Evolutionary conservation across 2,329 filamentous ascomycete genomes (phyloP).

Genomic region (Xylaria sp.): DNA sequence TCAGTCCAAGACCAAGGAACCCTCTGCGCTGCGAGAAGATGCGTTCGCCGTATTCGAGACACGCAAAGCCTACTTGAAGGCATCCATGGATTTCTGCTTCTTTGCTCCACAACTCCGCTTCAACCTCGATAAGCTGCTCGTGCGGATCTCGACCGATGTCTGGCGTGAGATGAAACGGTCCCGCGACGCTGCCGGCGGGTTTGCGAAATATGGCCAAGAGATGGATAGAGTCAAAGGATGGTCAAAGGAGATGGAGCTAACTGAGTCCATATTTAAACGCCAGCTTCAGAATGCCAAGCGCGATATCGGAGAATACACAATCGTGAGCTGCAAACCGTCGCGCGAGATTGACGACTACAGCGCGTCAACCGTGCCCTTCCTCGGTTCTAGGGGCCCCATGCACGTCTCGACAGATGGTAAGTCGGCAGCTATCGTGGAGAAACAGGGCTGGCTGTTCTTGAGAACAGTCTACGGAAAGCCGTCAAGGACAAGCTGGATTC

Average conservation of each 20-base stretch:
- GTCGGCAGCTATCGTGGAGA: conserved; percentile 58
- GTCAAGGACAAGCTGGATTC: conserved; percentile 80
- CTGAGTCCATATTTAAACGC: conserved; percentile 75
- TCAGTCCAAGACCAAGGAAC: conserved; percentile 89
- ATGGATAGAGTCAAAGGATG: conserved; percentile 90
- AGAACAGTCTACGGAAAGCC: conserved; percentile 81
- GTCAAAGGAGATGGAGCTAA: conserved; percentile 88
- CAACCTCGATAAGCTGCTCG: conserved; percentile 78
- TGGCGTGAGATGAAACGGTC: conserved; percentile 79
- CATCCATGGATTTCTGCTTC: conserved; percentile 89
- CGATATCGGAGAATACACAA: conserved; percentile 73
- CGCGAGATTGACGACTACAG: conserved; percentile 92
- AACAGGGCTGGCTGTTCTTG: conserved; percentile 92
- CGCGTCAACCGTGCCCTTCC: conserved; percentile 80
- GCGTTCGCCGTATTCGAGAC: conserved; percentile 94
- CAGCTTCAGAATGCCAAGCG: conserved; percentile 75
- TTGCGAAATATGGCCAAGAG: conserved; percentile 66
- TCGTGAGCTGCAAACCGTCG: conserved; percentile 69
- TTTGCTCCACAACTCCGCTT: conserved; percentile 80
- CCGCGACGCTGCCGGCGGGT: conserved; percentile 59
- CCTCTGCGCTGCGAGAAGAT: conserved; percentile 85
- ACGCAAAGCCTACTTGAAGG: conserved; percentile 81
- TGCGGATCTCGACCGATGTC: conserved; percentile 77
- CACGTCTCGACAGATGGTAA: conserved; percentile 53
- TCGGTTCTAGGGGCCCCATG: conserved; percentile 65